Conservation (phyloP, 169 alveolate species). For the Plasmodium vivax region DNA sequence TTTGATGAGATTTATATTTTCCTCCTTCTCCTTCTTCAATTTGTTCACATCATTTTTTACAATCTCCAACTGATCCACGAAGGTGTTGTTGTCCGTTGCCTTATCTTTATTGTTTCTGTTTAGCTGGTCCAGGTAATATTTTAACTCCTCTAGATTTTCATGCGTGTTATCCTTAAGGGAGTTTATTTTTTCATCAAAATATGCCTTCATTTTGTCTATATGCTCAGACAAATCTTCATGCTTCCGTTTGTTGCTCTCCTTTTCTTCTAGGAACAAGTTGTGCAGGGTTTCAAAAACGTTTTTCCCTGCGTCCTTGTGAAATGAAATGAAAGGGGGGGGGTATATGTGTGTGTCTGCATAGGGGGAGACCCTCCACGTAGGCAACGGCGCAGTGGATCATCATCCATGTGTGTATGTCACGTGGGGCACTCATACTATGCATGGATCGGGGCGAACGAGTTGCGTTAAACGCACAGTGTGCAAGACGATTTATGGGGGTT, state of each 20-base stretch:
- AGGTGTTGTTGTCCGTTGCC: slow-evolving; percentile 21
- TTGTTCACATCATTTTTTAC: slow-evolving; percentile 30
- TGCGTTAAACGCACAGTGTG: not conserved
- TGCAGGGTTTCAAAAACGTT: slow-evolving; percentile 65
- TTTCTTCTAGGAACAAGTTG: slow-evolving; percentile 62
- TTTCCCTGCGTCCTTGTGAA: slow-evolving; percentile 14
- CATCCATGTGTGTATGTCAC: not conserved
- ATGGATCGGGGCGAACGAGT: not conserved
- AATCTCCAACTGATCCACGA: slow-evolving; percentile 15
- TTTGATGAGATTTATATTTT: slow-evolving; percentile 44
- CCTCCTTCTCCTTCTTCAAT: slow-evolving; percentile 68
- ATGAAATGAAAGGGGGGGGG: not conserved
- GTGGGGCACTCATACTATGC: not conserved
- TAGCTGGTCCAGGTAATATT: slow-evolving; percentile 66
- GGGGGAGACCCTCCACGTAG: not conserved
- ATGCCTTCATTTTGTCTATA: slow-evolving; percentile 55
- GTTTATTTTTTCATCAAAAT: slow-evolving; percentile 73
- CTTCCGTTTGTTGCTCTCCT: slow-evolving; percentile 31
- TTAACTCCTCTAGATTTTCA: slow-evolving; percentile 65
- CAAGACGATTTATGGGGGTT: not conserved
- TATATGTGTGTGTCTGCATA: not conserved
- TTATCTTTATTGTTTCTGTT: slow-evolving; percentile 51
- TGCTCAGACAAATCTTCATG: slow-evolving; percentile 53
- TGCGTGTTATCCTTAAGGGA: slow-evolving; percentile 67
- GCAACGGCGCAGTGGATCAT: not conserved